phyloP scores from a whole-genome alignment of 2,329 filamentous ascomycete genomes.

The Nothophaeocryptopus gaeumannii region DNA sequence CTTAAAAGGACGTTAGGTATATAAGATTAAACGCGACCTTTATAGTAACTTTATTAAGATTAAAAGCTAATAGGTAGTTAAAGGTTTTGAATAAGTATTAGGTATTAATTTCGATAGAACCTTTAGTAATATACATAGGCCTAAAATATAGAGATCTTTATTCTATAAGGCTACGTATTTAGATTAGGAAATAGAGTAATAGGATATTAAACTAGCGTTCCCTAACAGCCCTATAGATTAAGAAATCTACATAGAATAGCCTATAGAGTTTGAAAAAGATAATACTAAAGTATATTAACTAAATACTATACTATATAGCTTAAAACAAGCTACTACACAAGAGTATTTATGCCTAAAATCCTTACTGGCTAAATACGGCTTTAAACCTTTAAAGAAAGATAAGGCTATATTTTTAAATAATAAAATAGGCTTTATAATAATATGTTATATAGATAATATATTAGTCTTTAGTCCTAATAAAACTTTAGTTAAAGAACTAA shows the following conservation, averaged over 20 bases:
- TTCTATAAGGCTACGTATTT: too few species aligned
- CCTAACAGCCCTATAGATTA: neutral
- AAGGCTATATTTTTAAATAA: neutral
- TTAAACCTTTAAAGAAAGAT: neutral
- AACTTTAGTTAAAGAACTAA: conserved; percentile 6
- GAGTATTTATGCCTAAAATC: conserved; percentile 5
- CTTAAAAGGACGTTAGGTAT: conserved; percentile 4
- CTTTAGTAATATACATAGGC: conserved; percentile 5
- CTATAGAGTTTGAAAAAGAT: too few species aligned
- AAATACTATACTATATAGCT: neutral
- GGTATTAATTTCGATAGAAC: conserved; percentile 5
- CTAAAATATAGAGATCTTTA: too few species aligned
- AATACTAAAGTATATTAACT: neutral
- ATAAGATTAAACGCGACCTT: conserved; percentile 4
- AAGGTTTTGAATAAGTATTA: conserved; percentile 5
- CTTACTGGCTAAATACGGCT: neutral
- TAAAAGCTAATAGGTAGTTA: conserved; percentile 5
- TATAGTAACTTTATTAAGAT: conserved; percentile 2
- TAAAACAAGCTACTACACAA: neutral
- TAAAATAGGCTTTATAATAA: conserved; percentile 7
- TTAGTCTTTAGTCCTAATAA: conserved; percentile 11
- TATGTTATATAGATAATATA: conserved; percentile 9
- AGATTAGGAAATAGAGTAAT: too few species aligned
- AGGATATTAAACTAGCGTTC: neutral
- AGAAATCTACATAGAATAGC: neutral